These are phyloP conservation scores for Teratosphaeria gauchensis DNA, from an alignment of 2,329 filamentous ascomycete species.

Conservation along the genomic window DNA sequence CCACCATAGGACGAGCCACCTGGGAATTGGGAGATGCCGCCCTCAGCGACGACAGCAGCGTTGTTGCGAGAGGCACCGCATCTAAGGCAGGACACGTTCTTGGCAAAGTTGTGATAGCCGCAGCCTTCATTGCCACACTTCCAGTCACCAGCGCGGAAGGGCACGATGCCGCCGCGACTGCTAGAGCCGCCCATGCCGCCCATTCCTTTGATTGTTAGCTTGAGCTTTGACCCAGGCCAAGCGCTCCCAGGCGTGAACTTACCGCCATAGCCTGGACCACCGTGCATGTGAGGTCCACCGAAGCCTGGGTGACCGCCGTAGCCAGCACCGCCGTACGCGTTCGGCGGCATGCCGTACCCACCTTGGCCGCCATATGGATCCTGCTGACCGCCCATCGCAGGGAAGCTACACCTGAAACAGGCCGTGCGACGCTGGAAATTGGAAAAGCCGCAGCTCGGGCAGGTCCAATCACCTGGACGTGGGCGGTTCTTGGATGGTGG, in stretches of 20 bases:
- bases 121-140: constrained; percentile 97
- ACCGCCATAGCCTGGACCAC: constrained; percentile 32
- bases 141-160: constrained; percentile 97
- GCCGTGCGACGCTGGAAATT: constrained; percentile 98
- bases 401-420: constrained; percentile 98
- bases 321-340: constrained; percentile 29
- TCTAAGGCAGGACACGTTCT: constrained; percentile 95
- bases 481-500: constrained; percentile 97
- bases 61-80: constrained; percentile 91
- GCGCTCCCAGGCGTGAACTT: constrained; percentile 9
- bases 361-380: constrained; percentile 43
- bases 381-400: constrained; percentile 73
- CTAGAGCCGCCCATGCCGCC: constrained; percentile 54
- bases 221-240: not conserved
- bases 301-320: constrained; percentile 23
- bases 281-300: constrained; percentile 50
- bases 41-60: constrained; percentile 89
- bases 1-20: constrained; percentile 44
- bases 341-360: constrained; percentile 43
- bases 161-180: constrained; percentile 57
- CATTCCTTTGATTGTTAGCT: constrained; percentile 21
- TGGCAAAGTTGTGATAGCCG: constrained; percentile 98
- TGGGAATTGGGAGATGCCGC: constrained; percentile 48
- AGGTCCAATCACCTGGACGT: constrained; percentile 96
- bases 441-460: constrained; percentile 95